These are phyloP conservation scores for Scolecobasidium constrictum DNA, from an alignment of 2,329 filamentous ascomycete genomes.

Conservation along the genomic window DNA sequence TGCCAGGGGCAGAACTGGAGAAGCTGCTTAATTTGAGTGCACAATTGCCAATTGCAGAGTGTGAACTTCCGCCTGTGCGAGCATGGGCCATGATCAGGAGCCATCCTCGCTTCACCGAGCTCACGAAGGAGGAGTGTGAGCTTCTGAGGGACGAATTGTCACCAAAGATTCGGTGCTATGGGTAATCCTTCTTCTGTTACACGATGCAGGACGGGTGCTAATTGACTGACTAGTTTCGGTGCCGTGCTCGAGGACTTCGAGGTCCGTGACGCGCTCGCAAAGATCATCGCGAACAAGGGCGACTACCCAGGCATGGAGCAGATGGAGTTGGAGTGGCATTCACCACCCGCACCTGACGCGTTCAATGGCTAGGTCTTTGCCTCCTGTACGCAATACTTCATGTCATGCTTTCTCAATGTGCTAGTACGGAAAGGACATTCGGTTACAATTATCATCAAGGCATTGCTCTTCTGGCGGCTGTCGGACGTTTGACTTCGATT, in stretches of 20 bases:
- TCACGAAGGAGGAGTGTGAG: slow-evolving; percentile 59
- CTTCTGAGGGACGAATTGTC: slow-evolving; percentile 62
- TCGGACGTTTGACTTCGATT: too few relatives aligned
- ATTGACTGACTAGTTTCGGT: slow-evolving; percentile 41
- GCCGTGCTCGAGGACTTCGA: slow-evolving; percentile 64
- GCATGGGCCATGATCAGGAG: slow-evolving; percentile 74
- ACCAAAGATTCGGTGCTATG: slow-evolving; percentile 82
- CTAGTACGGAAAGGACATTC: too few relatives aligned
- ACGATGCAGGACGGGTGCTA: neutral
- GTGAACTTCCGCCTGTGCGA: slow-evolving; percentile 92
- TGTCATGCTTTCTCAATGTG: too few relatives aligned
- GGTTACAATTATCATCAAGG: too few relatives aligned
- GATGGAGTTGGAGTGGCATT: neutral
- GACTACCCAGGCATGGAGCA: neutral
- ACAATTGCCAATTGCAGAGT: slow-evolving; percentile 64
- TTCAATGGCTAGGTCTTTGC: neutral
- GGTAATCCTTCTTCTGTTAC: slow-evolving; percentile 48
- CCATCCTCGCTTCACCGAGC: slow-evolving; percentile 56
- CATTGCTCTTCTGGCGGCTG: too few relatives aligned
- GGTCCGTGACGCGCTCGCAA: slow-evolving; percentile 66
- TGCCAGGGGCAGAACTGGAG: slow-evolving; percentile 63
- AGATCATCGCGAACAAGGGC: slow-evolving; percentile 50
- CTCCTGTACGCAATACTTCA: too few relatives aligned
- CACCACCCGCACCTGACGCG: neutral
- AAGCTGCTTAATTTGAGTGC: slow-evolving; percentile 78